These are phyloP conservation scores for Micromonas commoda DNA, from an alignment of 139 green algal genomes.

Conservation along the genomic window DNA sequence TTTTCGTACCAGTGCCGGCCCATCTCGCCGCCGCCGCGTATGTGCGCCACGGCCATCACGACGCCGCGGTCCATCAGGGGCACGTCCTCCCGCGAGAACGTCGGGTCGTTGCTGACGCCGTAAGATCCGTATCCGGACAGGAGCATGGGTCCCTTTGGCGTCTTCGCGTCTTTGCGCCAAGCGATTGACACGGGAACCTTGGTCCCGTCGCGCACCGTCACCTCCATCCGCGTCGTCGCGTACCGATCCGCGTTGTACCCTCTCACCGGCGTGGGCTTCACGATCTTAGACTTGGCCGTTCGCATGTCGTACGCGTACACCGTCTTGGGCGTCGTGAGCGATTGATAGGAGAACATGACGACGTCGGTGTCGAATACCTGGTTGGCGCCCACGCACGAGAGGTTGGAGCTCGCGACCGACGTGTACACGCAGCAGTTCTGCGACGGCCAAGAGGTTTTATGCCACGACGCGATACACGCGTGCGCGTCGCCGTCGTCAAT, in stretches of 20 bases:
- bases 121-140: constrained; percentile 42
- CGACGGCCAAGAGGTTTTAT: background rate
- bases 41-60: constrained; percentile 68
- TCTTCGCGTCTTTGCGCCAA: constrained; percentile 10
- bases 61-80: constrained; percentile 71
- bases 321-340: constrained; percentile 65
- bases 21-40: constrained; percentile 73
- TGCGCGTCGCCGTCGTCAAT: background rate
- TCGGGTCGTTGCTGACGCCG: constrained; percentile 35
- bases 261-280: constrained; percentile 75
- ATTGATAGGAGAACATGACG: constrained; percentile 62
- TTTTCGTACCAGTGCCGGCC: constrained; percentile 67
- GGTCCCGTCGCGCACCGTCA: constrained; percentile 7
- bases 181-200: constrained; percentile 25
- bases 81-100: constrained; percentile 48
- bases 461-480: constrained; percentile 13
- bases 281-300: constrained; percentile 43
- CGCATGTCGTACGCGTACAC: constrained; percentile 71
- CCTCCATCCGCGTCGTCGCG: constrained; percentile 34
- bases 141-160: background rate
- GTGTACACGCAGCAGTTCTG: constrained; percentile 14
- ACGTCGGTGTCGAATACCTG: constrained; percentile 14
- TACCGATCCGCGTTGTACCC: constrained; percentile 71
- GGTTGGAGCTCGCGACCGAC: background rate
- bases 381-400: constrained; percentile 18